Percentiles rank a stretch among this genome's conserved stretches.
These are phyloP conservation scores for Ceratobasidium sp. DNA, from an alignment of 1,284 basidiomycete species.

Conservation along the genomic window DNA sequence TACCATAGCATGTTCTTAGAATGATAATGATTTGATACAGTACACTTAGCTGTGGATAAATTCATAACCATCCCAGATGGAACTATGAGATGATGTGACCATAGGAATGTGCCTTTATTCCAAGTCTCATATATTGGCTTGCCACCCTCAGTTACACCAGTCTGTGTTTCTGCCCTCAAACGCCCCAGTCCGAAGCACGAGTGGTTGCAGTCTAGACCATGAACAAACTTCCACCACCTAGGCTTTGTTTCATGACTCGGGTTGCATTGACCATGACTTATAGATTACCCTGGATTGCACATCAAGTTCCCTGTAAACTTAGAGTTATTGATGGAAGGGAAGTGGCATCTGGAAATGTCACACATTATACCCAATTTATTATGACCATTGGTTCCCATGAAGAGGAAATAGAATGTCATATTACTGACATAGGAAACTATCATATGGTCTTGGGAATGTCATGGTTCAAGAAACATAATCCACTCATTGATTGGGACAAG, in stretches of 20 bases:
- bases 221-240: too few relatives aligned
- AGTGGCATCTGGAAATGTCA: neutral
- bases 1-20: too few relatives aligned
- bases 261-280: neutral
- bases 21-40: neutral
- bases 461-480: slow-evolving; percentile 2
- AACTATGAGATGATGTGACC: too few relatives aligned
- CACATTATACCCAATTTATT: neutral
- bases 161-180: too few relatives aligned
- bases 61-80: too few relatives aligned
- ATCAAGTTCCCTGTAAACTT: neutral
- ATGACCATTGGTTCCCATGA: neutral
- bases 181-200: neutral
- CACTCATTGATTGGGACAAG: neutral
- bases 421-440: neutral
- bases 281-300: neutral
- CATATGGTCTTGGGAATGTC: neutral
- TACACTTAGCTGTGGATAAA: neutral
- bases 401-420: neutral
- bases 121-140: too few relatives aligned
- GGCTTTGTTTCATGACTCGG: neutral
- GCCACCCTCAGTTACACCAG: too few relatives aligned
- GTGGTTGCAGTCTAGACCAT: neutral
- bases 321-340: neutral
- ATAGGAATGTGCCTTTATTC: too few relatives aligned